phyloP scores from a whole-genome alignment of 192 early-diverging fungal genomes.

The Mortierella antarctica region DNA sequence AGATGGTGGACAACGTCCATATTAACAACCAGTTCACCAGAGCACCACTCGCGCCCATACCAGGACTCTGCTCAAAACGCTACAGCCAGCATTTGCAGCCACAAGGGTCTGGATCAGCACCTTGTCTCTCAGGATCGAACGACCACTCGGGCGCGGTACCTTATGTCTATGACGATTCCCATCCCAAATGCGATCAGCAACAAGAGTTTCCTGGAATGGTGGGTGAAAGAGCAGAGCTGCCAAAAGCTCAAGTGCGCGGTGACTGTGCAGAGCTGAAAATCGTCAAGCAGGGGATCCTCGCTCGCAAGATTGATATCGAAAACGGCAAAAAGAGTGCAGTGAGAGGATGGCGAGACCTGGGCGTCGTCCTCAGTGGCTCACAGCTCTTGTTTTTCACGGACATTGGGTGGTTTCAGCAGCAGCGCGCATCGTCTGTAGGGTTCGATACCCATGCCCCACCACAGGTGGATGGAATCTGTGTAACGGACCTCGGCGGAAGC shows the following conservation, averaged over 20 bases:
- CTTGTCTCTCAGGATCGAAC: background rate
- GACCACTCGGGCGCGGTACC: background rate
- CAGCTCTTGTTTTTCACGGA: slow-evolving; percentile 81
- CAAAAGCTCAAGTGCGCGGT: background rate
- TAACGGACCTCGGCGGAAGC: slow-evolving; percentile 6
- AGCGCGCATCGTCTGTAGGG: slow-evolving; percentile 26
- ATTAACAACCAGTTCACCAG: slow-evolving; percentile 52
- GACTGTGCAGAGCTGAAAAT: slow-evolving; percentile 54
- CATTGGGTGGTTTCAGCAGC: slow-evolving; percentile 59
- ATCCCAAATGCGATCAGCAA: too few species aligned
- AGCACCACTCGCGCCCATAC: slow-evolving; percentile 18
- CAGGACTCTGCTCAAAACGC: slow-evolving; percentile 26
- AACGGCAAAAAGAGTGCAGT: slow-evolving; percentile 71
- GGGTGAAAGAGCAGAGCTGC: too few species aligned
- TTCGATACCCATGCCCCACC: slow-evolving; percentile 37
- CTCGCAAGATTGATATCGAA: slow-evolving; percentile 77
- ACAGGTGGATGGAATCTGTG: slow-evolving; percentile 31
- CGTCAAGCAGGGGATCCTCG: slow-evolving; percentile 76
- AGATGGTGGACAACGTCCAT: slow-evolving; percentile 52
- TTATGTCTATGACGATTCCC: too few species aligned
- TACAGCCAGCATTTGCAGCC: slow-evolving; percentile 6
- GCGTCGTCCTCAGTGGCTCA: slow-evolving; percentile 81
- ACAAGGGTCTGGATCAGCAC: too few species aligned
- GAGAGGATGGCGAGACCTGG: slow-evolving; percentile 80
- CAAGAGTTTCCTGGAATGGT: too few species aligned